These are phyloP conservation scores for Backusella psychrophila DNA, from an alignment of 192 early-diverging fungal genomes.

Conservation along the genomic window DNA sequence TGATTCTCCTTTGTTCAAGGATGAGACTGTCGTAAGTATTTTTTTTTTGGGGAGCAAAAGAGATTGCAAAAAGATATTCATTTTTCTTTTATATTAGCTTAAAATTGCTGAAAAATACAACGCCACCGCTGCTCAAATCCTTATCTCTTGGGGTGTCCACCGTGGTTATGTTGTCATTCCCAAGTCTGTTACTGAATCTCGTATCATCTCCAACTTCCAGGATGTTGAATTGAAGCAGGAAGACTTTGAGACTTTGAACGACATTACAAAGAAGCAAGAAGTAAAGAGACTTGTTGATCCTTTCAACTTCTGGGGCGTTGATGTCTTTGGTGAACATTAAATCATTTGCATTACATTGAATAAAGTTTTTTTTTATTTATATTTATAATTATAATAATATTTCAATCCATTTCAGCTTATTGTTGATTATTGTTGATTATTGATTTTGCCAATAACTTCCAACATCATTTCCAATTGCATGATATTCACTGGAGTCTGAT, in stretches of 20 bases:
- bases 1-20: slow-evolving; percentile 22
- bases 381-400: background rate
- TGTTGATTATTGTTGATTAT: background rate
- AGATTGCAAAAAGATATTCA: background rate
- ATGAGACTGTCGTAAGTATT: slow-evolving; percentile 23
- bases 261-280: background rate
- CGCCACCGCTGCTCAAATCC: slow-evolving; percentile 67
- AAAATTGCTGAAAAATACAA: slow-evolving; percentile 66
- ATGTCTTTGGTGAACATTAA: slow-evolving; percentile 11
- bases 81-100: background rate
- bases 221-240: slow-evolving; percentile 9
- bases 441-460: background rate
- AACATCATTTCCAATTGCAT: background rate
- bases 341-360: background rate
- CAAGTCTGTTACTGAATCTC: slow-evolving; percentile 65
- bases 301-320: slow-evolving; percentile 10
- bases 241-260: slow-evolving; percentile 9
- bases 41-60: background rate
- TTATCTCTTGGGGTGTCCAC: slow-evolving; percentile 74
- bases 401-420: background rate
- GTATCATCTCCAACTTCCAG: slow-evolving; percentile 25
- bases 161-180: slow-evolving; percentile 79
- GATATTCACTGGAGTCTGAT: background rate
- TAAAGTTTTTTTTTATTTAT: background rate
- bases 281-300: slow-evolving; percentile 3